Percentiles rank a stretch among this genome's conserved stretches.
phyloP scores from a whole-genome alignment of 2,329 filamentous ascomycete species.

The Neurospora sp. region DNA sequence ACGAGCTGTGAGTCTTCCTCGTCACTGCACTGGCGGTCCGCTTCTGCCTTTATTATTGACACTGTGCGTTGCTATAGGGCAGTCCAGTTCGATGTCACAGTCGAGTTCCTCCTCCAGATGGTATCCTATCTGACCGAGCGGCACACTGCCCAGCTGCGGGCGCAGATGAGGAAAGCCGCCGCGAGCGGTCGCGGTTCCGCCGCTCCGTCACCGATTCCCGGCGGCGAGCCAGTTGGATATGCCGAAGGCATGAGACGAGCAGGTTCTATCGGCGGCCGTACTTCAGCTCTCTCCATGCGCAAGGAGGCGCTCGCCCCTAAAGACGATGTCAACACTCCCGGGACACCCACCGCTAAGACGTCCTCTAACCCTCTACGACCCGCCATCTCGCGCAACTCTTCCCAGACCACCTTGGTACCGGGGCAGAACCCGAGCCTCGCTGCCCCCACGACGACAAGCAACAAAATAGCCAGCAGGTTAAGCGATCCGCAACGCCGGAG shows the following conservation, averaged over 20 bases:
- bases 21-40: not conserved
- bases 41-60: conserved; percentile 10
- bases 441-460: not conserved
- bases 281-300: conserved; percentile 47
- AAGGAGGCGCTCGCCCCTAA: conserved; percentile 45
- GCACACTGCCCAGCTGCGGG: conserved; percentile 80
- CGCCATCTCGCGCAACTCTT: conserved; percentile 37
- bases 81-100: conserved; percentile 68
- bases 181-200: conserved; percentile 45
- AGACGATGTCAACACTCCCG: conserved; percentile 34
- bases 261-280: conserved; percentile 36
- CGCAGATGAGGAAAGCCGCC: conserved; percentile 67
- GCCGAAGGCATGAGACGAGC: conserved; percentile 41
- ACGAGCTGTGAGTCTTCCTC: conserved; percentile 52
- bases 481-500: conserved; percentile 16
- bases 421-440: conserved; percentile 21
- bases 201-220: conserved; percentile 46
- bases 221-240: conserved; percentile 31
- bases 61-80: conserved; percentile 40
- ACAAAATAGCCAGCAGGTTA: conserved; percentile 22
- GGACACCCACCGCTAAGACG: conserved; percentile 30
- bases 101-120: conserved; percentile 84
- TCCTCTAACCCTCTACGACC: conserved; percentile 28
- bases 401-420: conserved; percentile 33
- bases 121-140: conserved; percentile 89